Evolutionary conservation across 768 basidiomycete genomes (phyloP), one percentile per base, ranked within the genome.

Genomic region (Obba rivulosa): DNA sequence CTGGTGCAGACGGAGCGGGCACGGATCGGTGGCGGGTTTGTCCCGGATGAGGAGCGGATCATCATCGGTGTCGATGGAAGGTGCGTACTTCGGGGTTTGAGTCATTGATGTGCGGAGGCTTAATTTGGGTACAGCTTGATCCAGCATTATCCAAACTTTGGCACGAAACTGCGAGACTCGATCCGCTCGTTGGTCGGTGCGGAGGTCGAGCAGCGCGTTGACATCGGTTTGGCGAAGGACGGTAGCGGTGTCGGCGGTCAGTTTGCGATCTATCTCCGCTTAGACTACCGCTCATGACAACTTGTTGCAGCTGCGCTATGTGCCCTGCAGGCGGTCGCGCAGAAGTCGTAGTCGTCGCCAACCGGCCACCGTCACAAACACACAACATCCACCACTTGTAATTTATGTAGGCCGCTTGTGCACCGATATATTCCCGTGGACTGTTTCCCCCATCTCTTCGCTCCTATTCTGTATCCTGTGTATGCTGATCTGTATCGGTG

Each of bases 231-330:
- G 63, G 96, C 96, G 3, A 98, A 96, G 66, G 96, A 99, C 57
- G 96, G 96, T 11, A 94, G 91, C 60, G 96, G 95, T 34, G 92
- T 93, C 36, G 96, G 96, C 62, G 95, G 94, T 96, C 66, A 69
- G 87, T 66, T 18, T 31, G 42, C 34, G 8, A 22, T 28, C 20
- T 25, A 45, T 48, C 25, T 35, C 39, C 17, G 23, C 14, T 16
- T 41, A 39, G 52, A 35, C 18, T 46, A n/a, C 50, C 40, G 40
- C 56, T 45, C 11, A 43, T 42, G n/a, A n/a, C n/a, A n/a, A 36
- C 17, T 40, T 41, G 17, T 20, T 53, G 16, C 52, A 93, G 92
- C 92, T 63, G 92, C 92, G 36, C 73, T 96, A 35, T 87, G 89
- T 57, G 92, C 92, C 1, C 75, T 93, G 28, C 83, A 87, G 70